Base-by-base conservation (phyloP, 2,329 filamentous ascomycete genomes). In the Colletotrichum lupini region DNA sequence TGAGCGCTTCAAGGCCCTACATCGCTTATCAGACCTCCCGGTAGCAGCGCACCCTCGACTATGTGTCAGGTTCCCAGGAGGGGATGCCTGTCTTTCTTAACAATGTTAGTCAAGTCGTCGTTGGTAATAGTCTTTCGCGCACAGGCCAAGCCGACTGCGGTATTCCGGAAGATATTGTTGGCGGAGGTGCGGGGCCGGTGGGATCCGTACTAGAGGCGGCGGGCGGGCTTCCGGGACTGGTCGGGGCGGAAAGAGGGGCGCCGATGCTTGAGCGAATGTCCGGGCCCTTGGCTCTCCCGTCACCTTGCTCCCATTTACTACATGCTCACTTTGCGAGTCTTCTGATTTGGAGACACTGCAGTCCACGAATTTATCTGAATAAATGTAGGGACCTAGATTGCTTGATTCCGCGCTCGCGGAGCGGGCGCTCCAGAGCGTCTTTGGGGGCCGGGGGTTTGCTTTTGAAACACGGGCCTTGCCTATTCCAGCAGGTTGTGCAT, bases 401-500 rank as follows among this genome's bases (percentile, higher is more conserved):
- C 1, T 49, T 49, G 8, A 8, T 11, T 22, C 16, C 42, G 42
- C 19, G 42, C 42, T 11, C 42, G 42, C 42, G 42, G 42, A 49
- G 42, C 42, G 42, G 19, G 19, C 16, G 42, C 19, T 49, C 42
- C 42, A 49, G 8, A 22, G 8, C 37, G n/a, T 12, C n/a, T 35
- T 9, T 6, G 32, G 2, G 24, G 37, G 49, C 24, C 11, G 37
- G 59, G 37, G 59, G 8, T 22, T 30, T 49, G 24, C 22, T 32
- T 42, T 26, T 62, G 59, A 62, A 62, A 62, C 59, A 19, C 19
- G 24, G 16, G n/a, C 59, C n/a, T 62, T 62, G 11, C 59, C 59
- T 42, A 19, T 26, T 49, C 14, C 12, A 49, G 59, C 8, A 22
- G 59, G 22, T 49, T 62, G 59, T 16, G 46, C 9, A 42, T 49